phyloP scores from a whole-genome alignment of 2,329 filamentous ascomycete genomes.

The Ophiostoma populinum region DNA sequence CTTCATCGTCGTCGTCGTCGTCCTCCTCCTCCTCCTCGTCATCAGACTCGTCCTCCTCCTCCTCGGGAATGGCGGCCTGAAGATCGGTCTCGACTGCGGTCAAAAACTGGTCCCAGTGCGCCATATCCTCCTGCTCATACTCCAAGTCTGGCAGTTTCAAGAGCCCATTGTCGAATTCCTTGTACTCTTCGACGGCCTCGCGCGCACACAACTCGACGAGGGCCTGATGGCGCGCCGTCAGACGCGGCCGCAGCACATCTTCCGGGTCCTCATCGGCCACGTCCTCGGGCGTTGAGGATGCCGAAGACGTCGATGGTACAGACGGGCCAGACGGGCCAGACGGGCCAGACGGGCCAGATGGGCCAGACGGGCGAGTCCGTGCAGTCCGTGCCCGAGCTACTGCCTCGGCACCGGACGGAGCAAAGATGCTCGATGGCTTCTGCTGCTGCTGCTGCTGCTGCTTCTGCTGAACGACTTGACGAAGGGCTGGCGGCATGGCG shows the following conservation, averaged over 20 bases:
- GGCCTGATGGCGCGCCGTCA: constrained; percentile 17
- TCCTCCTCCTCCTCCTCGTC: neutral
- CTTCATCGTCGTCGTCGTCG: neutral
- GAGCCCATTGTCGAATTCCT: constrained; percentile 7
- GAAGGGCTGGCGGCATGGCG: no score
- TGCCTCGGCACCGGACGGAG: no score
- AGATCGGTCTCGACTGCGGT: neutral
- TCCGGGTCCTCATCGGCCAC: no score
- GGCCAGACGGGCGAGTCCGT: no score
- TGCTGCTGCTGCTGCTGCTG: constrained; percentile 12
- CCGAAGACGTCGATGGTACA: no score
- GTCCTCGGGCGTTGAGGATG: no score
- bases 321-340: no score
- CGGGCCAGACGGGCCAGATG: no score
- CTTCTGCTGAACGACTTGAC: neutral
- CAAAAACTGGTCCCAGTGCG: constrained; percentile 9
- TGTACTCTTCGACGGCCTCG: constrained; percentile 11
- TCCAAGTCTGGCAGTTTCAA: constrained; percentile 7
- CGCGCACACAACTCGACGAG: constrained; percentile 1
- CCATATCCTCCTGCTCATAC: constrained; percentile 8
- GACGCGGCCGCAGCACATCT: no score
- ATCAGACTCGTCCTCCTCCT: neutral
- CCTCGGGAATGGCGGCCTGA: neutral
- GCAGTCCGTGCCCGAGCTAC: no score
- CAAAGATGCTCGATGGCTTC: no score